Percentiles rank a stretch among this genome's conserved stretches.
phyloP scores from a whole-genome alignment of 2,329 filamentous ascomycete genomes.

The Exserohilum rostratum region DNA sequence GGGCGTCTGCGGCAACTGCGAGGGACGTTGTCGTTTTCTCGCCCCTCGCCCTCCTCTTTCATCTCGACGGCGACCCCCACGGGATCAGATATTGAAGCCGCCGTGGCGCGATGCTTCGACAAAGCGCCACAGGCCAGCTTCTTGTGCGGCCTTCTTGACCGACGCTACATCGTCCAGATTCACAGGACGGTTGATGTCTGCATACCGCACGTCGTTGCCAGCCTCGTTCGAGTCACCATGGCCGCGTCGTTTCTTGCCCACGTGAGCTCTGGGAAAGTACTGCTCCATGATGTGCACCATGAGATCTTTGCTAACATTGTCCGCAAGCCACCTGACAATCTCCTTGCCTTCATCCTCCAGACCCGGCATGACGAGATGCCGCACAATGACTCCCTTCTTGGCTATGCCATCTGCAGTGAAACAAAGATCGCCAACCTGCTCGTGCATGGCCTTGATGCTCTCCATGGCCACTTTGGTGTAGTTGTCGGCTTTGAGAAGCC shows the following conservation, averaged over 20 bases:
- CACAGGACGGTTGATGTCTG: slow-evolving; percentile 78
- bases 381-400: slow-evolving; percentile 74
- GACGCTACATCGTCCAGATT: slow-evolving; percentile 67
- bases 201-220: slow-evolving; percentile 65
- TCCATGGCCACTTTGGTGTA: slow-evolving; percentile 75
- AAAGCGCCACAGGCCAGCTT: slow-evolving; percentile 79
- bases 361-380: slow-evolving; percentile 86
- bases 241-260: slow-evolving; percentile 67
- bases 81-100: slow-evolving; percentile 57
- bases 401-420: slow-evolving; percentile 83
- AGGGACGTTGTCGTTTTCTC: neutral
- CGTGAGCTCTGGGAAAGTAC: slow-evolving; percentile 80
- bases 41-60: neutral
- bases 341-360: slow-evolving; percentile 73
- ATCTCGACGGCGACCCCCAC: neutral
- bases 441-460: slow-evolving; percentile 80
- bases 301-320: slow-evolving; percentile 73
- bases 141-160: slow-evolving; percentile 70
- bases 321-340: slow-evolving; percentile 78
- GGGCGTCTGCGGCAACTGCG: neutral
- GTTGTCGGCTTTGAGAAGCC: slow-evolving; percentile 78
- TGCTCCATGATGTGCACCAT: slow-evolving; percentile 92
- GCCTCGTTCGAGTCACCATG: slow-evolving; percentile 36
- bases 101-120: slow-evolving; percentile 67
- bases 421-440: slow-evolving; percentile 80